These are phyloP conservation scores for Aspergillus sp. DNA, from an alignment of 2,329 filamentous ascomycete species.

Conservation along the genomic window DNA sequence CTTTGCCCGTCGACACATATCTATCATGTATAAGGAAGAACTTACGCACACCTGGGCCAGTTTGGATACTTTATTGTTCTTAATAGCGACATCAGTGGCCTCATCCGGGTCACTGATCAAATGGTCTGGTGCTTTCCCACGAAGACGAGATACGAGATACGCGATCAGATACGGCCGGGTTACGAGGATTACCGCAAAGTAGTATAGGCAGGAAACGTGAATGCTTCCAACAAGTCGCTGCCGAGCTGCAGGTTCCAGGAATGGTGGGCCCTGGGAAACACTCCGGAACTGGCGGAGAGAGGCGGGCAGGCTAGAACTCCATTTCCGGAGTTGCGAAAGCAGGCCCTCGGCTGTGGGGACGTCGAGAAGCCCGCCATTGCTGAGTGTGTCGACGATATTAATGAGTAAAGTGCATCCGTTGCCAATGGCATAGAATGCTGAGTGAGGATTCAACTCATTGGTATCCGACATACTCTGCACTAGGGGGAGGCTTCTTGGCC, in stretches of 20 bases:
- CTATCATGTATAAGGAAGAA: constrained; percentile 6
- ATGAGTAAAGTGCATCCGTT: background rate
- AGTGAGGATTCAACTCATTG: background rate
- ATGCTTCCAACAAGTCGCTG: constrained; percentile 45
- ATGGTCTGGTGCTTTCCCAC: constrained; percentile 14
- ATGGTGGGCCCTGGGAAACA: background rate
- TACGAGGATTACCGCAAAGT: constrained; percentile 56
- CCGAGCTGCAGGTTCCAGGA: background rate
- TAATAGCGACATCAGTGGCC: background rate
- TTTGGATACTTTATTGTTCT: constrained; percentile 5
- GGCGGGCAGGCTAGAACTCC: background rate
- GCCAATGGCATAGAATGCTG: background rate
- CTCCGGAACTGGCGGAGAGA: background rate
- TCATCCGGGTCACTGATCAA: constrained; percentile 5
- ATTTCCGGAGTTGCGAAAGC: background rate
- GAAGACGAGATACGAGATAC: constrained; percentile 42
- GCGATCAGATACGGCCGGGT: constrained; percentile 56
- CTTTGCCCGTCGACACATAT: constrained; percentile 6
- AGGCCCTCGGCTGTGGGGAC: background rate
- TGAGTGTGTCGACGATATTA: background rate
- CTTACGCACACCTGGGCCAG: constrained; percentile 8
- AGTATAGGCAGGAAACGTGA: constrained; percentile 57
- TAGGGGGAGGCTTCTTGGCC: background rate
- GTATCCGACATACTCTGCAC: no score
- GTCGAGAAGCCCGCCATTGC: background rate